A percentile compares a stretch with the other conserved stretches of the same genome.
phyloP scores from a whole-genome alignment of 139 green algal species.

The Chlamydomonas sphaeroides region DNA sequence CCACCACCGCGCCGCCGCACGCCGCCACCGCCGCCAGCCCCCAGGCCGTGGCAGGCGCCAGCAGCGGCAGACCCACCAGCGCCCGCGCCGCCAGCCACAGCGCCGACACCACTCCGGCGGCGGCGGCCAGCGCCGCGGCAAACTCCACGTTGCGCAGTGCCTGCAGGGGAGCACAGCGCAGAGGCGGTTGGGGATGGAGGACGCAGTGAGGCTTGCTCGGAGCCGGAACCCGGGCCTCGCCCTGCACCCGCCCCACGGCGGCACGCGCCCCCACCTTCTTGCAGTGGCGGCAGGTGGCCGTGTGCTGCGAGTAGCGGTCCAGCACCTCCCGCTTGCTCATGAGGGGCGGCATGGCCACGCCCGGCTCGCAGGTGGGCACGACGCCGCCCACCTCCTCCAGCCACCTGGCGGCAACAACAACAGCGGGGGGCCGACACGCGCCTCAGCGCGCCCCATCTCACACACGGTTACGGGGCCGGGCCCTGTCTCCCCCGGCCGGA shows the following conservation, averaged over 20 bases:
- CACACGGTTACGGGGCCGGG: no score
- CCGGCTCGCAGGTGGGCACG: constrained; percentile 36
- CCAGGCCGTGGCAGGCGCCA: background rate
- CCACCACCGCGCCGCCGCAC: background rate
- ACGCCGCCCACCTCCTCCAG: constrained; percentile 25
- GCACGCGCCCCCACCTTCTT: background rate
- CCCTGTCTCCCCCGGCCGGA: no score
- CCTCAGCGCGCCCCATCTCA: no score
- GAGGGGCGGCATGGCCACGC: constrained; percentile 15
- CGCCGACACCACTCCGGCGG: background rate
- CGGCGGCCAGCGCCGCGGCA: background rate
- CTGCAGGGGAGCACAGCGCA: background rate
- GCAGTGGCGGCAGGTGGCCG: constrained; percentile 35
- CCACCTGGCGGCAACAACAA: no score
- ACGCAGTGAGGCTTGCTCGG: background rate
- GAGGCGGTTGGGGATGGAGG: background rate
- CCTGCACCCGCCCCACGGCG: background rate
- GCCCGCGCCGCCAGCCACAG: background rate
- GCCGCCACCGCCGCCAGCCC: background rate
- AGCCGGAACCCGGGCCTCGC: background rate
- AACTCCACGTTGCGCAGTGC: constrained; percentile 17
- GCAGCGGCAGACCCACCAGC: background rate
- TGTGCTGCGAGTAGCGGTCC: constrained; percentile 42
- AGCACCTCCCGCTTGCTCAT: constrained; percentile 44
- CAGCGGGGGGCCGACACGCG: no score